Evolutionary conservation across 306 rosid species (phyloP).

Genomic region (Hylodesmum podocarpum): DNA sequence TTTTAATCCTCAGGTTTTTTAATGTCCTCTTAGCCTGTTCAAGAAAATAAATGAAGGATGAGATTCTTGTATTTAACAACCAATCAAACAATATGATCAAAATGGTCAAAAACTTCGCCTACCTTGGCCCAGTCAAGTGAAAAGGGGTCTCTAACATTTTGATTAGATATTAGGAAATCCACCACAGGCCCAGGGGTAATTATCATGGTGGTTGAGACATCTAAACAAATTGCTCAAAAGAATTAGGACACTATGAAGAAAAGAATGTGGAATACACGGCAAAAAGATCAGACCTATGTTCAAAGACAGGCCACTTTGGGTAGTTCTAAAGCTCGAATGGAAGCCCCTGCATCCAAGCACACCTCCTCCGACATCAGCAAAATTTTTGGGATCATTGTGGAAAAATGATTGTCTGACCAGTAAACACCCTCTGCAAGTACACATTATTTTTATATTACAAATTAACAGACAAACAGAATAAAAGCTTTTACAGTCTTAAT

Average conservation of each 20-base stretch:
- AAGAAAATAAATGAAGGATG: not conserved
- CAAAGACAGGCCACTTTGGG: slow-evolving; percentile 83
- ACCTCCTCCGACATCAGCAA: slow-evolving; percentile 82
- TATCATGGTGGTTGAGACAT: slow-evolving; percentile 93
- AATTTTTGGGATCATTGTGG: slow-evolving; percentile 63
- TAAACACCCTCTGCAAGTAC: slow-evolving; percentile 75
- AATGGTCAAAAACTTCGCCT: not conserved
- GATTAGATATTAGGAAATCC: slow-evolving; percentile 80
- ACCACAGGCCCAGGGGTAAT: slow-evolving; percentile 89
- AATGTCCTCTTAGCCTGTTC: slow-evolving; percentile 78
- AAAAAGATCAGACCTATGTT: slow-evolving; percentile 58
- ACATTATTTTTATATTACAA: not conserved
- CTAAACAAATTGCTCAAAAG: slow-evolving; percentile 31
- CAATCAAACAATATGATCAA: not conserved
- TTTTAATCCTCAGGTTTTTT: slow-evolving; percentile 74
- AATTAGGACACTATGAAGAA: not conserved
- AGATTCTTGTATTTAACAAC: not conserved
- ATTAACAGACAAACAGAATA: not conserved
- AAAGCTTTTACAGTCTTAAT: not conserved
- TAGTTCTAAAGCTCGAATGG: slow-evolving; percentile 88
- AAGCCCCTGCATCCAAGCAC: slow-evolving; percentile 90
- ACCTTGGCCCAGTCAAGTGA: slow-evolving; percentile 88
- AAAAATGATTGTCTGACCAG: slow-evolving; percentile 90
- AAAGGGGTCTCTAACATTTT: slow-evolving; percentile 70
- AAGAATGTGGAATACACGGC: not conserved